Evolutionary conservation across 495 filamentous ascomycete genomes (phyloP).

Genomic region (Lasiosphaeria ovina): DNA sequence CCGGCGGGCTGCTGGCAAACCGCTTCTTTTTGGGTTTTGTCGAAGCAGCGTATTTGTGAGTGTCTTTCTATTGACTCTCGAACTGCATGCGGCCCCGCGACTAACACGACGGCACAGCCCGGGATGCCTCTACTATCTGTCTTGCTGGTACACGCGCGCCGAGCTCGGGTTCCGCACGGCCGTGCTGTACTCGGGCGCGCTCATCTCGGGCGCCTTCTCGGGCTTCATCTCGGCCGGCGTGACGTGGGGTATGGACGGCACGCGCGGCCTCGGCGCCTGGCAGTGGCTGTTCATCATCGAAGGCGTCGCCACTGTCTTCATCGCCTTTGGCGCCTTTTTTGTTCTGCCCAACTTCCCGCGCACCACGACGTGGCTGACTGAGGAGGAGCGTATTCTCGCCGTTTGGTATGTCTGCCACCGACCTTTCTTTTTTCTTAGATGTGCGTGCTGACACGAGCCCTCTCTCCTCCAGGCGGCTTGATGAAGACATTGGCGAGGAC

Average conservation of each 20-base stretch:
- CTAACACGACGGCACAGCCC: slow-evolving; percentile 23
- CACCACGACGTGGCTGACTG: slow-evolving; percentile 69
- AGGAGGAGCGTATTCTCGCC: slow-evolving; percentile 67
- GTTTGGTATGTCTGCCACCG: slow-evolving; percentile 44
- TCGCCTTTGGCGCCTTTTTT: slow-evolving; percentile 52
- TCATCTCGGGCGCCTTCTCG: slow-evolving; percentile 63
- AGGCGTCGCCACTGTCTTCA: slow-evolving; percentile 53
- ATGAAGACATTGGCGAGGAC: slow-evolving; percentile 77
- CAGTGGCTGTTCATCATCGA: slow-evolving; percentile 77
- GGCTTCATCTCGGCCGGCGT: slow-evolving; percentile 62
- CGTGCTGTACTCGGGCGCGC: slow-evolving; percentile 60
- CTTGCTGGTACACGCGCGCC: slow-evolving; percentile 59
- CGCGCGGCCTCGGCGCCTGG: slow-evolving; percentile 46
- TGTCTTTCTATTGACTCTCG: neutral
- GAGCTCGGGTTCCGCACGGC: slow-evolving; percentile 58
- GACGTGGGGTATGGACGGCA: slow-evolving; percentile 47
- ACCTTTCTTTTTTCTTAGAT: neutral
- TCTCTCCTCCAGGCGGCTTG: slow-evolving; percentile 42
- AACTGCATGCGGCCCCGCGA: neutral
- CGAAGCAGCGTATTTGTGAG: slow-evolving; percentile 50
- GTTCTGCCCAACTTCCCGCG: slow-evolving; percentile 78
- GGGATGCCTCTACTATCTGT: slow-evolving; percentile 53
- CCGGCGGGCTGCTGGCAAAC: slow-evolving; percentile 59
- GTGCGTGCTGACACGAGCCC: neutral
- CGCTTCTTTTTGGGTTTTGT: slow-evolving; percentile 72